Evolutionary conservation across 2,329 filamentous ascomycete genomes (phyloP).

Genomic region (Elsinoe ampelina): DNA sequence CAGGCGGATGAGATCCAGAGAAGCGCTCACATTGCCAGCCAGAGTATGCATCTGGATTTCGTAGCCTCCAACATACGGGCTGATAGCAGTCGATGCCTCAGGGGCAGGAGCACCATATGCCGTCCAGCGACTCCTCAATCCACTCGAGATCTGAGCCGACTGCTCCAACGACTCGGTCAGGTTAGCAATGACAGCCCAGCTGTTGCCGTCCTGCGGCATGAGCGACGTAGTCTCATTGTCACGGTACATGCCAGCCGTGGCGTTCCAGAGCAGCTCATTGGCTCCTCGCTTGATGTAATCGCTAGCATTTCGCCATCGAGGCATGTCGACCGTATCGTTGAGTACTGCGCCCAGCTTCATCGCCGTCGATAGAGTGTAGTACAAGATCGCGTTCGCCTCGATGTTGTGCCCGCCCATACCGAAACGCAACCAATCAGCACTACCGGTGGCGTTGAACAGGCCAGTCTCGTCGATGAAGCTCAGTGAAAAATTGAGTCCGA

Average conservation of each 20-base stretch:
- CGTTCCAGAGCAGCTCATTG: constrained; percentile 42
- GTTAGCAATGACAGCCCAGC: constrained; percentile 34
- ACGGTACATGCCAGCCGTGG: constrained; percentile 41
- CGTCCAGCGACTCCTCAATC: constrained; percentile 31
- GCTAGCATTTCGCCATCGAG: constrained; percentile 35
- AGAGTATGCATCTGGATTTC: constrained; percentile 39
- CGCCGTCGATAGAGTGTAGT: constrained; percentile 45
- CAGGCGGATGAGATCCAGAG: constrained; percentile 36
- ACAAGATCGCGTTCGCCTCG: constrained; percentile 39
- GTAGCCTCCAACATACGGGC: constrained; percentile 40
- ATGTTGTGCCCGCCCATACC: constrained; percentile 44
- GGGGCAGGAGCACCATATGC: constrained; percentile 38
- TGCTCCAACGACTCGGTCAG: constrained; percentile 25
- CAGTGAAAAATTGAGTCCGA: constrained; percentile 35
- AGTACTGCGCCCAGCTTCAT: constrained; percentile 42
- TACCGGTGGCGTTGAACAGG: constrained; percentile 38
- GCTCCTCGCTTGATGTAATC: constrained; percentile 36
- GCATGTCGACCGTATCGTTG: constrained; percentile 34
- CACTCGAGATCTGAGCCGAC: constrained; percentile 25
- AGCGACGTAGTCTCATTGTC: constrained; percentile 47
- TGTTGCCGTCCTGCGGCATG: constrained; percentile 39
- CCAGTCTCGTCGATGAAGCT: constrained; percentile 33
- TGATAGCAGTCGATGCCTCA: constrained; percentile 39
- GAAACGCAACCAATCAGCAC: constrained; percentile 40
- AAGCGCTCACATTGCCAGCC: constrained; percentile 32